phyloP scores from a whole-genome alignment of 192 early-diverging fungal genomes.

The Haplosporangium gracile region DNA sequence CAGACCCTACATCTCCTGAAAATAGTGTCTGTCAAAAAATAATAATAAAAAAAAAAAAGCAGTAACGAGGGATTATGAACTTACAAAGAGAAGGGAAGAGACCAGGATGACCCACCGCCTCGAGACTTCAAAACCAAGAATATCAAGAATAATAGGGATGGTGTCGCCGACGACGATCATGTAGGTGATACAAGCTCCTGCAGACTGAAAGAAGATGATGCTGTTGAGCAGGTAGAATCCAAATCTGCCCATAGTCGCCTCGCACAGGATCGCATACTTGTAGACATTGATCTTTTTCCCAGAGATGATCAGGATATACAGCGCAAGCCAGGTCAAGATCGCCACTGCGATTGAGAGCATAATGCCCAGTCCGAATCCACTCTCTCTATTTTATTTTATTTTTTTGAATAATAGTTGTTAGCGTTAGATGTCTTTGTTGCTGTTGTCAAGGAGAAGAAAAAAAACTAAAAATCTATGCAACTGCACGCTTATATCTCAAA shows the following conservation, averaged over 20 bases:
- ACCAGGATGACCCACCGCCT: slow-evolving; percentile 56
- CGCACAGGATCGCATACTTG: slow-evolving; percentile 66
- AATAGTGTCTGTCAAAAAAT: background rate
- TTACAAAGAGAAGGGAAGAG: slow-evolving; percentile 58
- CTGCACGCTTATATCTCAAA: background rate
- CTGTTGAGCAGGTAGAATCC: slow-evolving; percentile 68
- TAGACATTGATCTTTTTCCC: slow-evolving; percentile 64
- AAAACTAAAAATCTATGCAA: background rate
- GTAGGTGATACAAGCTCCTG: slow-evolving; percentile 75
- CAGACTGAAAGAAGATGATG: slow-evolving; percentile 69
- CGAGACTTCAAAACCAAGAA: slow-evolving; percentile 38
- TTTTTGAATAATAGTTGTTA: background rate
- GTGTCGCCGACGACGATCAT: slow-evolving; percentile 68
- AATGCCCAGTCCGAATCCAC: slow-evolving; percentile 72
- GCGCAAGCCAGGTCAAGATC: slow-evolving; percentile 61
- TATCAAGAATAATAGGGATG: slow-evolving; percentile 56
- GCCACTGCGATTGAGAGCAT: slow-evolving; percentile 60
- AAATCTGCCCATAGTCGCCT: slow-evolving; percentile 63
- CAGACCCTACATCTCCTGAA: background rate
- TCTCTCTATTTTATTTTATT: slow-evolving; percentile 26
- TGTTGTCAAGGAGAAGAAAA: too few species aligned
- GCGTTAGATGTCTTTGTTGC: background rate
- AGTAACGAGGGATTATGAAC: background rate
- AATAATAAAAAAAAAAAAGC: background rate
- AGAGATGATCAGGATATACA: slow-evolving; percentile 67